A percentile compares a stretch with the other conserved stretches of the same genome.
These are phyloP conservation scores for Cadophora gregata DNA, from an alignment of 2,329 filamentous ascomycete genomes.

Conservation along the genomic window DNA sequence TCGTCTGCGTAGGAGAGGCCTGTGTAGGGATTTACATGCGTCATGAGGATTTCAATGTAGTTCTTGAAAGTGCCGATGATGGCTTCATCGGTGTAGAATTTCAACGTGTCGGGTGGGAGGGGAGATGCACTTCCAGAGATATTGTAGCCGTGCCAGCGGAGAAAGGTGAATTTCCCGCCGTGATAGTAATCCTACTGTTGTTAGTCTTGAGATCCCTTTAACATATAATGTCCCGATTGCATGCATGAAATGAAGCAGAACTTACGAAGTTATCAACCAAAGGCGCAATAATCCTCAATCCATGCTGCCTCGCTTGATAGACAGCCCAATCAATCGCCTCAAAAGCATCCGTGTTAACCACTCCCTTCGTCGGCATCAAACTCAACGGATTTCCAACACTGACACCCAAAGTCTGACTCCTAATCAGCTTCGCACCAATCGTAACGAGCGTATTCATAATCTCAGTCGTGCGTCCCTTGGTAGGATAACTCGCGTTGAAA, in stretches of 20 bases:
- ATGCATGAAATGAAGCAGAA: not conserved
- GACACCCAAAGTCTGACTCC: conserved; percentile 54
- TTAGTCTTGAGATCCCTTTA: conserved; percentile 17
- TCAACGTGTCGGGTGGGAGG: conserved; percentile 49
- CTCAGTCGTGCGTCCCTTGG: conserved; percentile 53
- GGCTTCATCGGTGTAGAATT: conserved; percentile 48
- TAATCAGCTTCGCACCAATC: conserved; percentile 53
- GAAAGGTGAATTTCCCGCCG: conserved; percentile 56
- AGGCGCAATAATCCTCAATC: conserved; percentile 52
- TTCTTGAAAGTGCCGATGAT: not conserved
- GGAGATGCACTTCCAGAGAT: conserved; percentile 45
- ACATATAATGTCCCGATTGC: not conserved
- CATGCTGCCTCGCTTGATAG: conserved; percentile 52
- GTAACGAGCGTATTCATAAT: conserved; percentile 52
- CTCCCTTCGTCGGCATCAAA: conserved; percentile 49
- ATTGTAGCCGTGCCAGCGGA: conserved; percentile 53
- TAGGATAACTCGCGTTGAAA: conserved; percentile 53
- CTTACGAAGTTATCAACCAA: conserved; percentile 54
- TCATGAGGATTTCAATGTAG: conserved; percentile 49
- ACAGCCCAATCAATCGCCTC: conserved; percentile 55
- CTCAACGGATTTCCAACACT: conserved; percentile 55
- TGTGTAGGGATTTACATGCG: conserved; percentile 49
- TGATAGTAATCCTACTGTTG: conserved; percentile 53
- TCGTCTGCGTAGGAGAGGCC: conserved; percentile 55
- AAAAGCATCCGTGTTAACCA: conserved; percentile 52